phyloP scores from a whole-genome alignment of 2,329 filamentous ascomycete genomes.

The Cladosporium cucumerinum region DNA sequence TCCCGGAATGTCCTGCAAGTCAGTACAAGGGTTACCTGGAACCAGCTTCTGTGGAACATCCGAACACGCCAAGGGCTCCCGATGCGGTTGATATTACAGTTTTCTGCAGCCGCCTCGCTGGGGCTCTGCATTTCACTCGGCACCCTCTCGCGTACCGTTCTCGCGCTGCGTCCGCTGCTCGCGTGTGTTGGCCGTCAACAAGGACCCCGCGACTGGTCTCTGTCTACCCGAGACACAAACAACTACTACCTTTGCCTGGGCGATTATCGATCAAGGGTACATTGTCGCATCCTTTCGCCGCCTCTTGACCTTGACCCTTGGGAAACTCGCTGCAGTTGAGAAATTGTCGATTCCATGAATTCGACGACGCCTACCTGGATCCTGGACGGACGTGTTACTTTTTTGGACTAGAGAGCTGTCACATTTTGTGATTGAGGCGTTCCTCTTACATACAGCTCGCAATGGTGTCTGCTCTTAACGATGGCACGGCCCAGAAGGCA shows the following conservation, averaged over 20 bases:
- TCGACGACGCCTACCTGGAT: constrained; percentile 7
- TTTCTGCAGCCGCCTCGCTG: constrained; percentile 15
- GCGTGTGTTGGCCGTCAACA: constrained; percentile 12
- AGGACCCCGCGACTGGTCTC: constrained; percentile 6
- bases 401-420: constrained; percentile 1
- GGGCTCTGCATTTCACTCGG: constrained; percentile 8
- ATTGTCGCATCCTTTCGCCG: not conserved
- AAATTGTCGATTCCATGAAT: constrained; percentile 16
- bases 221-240: constrained; percentile 15
- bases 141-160: constrained; percentile 13
- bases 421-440: constrained; percentile 9
- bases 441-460: not conserved
- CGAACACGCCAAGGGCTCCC: constrained; percentile 14
- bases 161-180: constrained; percentile 13
- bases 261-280: not conserved
- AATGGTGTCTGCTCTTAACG: constrained; percentile 14
- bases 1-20: constrained; percentile 12
- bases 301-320: constrained; percentile 7
- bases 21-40: constrained; percentile 15
- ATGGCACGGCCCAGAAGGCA: constrained; percentile 5
- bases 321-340: constrained; percentile 14
- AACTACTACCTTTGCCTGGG: not conserved
- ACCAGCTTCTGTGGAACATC: constrained; percentile 16
- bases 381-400: constrained; percentile 13
- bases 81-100: constrained; percentile 15